Conservation (phyloP, 805 yeast genomes). For the Blastobotrys peoriensis region DNA sequence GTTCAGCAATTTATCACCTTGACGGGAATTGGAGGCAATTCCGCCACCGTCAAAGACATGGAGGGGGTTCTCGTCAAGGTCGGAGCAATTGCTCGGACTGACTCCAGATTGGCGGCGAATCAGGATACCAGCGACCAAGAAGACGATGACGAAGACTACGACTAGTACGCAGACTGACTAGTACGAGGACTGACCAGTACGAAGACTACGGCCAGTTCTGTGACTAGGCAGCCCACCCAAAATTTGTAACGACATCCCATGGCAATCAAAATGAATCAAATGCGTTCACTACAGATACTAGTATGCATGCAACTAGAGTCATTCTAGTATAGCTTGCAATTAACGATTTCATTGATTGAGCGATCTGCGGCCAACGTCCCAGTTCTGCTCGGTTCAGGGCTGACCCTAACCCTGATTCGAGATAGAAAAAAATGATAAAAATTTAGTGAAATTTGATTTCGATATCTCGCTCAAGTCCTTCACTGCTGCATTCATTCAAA, state of each 20-base stretch:
- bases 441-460: constrained; percentile 1
- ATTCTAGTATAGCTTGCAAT: background rate
- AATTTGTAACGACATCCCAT: no score
- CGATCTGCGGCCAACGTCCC: background rate
- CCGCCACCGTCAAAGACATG: constrained; percentile 60
- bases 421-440: background rate
- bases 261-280: no score
- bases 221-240: no score
- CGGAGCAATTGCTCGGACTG: constrained; percentile 60
- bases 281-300: no score
- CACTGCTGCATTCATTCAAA: background rate
- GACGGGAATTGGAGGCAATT: constrained; percentile 77
- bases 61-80: constrained; percentile 65
- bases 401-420: background rate
- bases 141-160: constrained; percentile 2
- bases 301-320: no score
- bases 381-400: background rate
- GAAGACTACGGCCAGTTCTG: background rate
- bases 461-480: background rate
- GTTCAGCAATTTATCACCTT: constrained; percentile 76
- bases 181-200: background rate
- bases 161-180: background rate
- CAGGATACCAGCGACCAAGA: constrained; percentile 35
- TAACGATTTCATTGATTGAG: background rate
- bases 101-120: constrained; percentile 54